Percentiles rank a stretch among this genome's conserved stretches.
These are phyloP conservation scores for Talaromyces adpressus DNA, from an alignment of 495 filamentous ascomycete species.

Conservation along the genomic window DNA sequence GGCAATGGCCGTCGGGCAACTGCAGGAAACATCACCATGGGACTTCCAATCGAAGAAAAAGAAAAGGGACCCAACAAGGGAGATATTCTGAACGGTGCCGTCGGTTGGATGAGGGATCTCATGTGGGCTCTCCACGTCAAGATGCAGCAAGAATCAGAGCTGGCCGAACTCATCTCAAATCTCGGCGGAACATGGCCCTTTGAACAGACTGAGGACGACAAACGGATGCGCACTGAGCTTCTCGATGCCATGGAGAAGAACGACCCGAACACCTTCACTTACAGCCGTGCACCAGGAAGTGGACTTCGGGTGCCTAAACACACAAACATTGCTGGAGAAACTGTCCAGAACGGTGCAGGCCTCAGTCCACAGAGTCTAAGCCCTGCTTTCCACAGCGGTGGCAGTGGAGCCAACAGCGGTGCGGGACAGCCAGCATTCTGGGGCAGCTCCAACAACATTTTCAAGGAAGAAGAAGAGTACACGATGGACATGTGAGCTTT, in stretches of 20 bases:
- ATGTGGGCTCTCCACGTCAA: conserved; percentile 94
- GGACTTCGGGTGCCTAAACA: conserved; percentile 88
- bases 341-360: conserved; percentile 43
- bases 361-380: conserved; percentile 60
- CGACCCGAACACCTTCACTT: conserved; percentile 62
- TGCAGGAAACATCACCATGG: conserved; percentile 82
- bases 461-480: conserved; percentile 91
- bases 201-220: conserved; percentile 84
- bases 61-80: conserved; percentile 99
- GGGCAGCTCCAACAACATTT: conserved; percentile 59
- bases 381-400: conserved; percentile 58
- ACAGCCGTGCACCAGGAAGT: conserved; percentile 75
- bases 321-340: conserved; percentile 83
- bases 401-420: conserved; percentile 46
- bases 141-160: conserved; percentile 78
- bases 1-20: conserved; percentile 73
- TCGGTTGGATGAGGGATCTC: conserved; percentile 92
- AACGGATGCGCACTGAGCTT: conserved; percentile 88
- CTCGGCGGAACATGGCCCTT: conserved; percentile 72
- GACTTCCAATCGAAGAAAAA: conserved; percentile 89
- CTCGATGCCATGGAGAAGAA: conserved; percentile 76
- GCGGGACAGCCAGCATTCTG: conserved; percentile 58
- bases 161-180: conserved; percentile 63
- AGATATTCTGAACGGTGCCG: conserved; percentile 94
- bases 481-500: conserved; percentile 60